Conservation (phyloP, 768 basidiomycete genomes). For the Lentinula aciculospora region DNA sequence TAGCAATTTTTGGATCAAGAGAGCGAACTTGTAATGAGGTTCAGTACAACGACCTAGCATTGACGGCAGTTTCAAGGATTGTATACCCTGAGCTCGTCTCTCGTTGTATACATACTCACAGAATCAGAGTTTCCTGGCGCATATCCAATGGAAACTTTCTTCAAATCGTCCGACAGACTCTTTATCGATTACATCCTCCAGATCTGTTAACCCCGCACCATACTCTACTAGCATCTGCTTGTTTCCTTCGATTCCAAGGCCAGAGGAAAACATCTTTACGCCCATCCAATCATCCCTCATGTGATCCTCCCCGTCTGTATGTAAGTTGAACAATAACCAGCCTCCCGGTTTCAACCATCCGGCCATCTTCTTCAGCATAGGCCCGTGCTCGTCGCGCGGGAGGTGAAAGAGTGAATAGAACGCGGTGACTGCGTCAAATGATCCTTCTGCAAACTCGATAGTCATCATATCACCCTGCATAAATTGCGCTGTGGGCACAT, state of each 20-base stretch:
- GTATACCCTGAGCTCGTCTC: too few species aligned
- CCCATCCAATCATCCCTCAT: slow-evolving; percentile 19
- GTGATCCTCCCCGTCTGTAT: slow-evolving; percentile 13
- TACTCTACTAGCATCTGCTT: slow-evolving; percentile 16
- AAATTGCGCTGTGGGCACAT: slow-evolving; percentile 17
- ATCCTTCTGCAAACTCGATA: slow-evolving; percentile 11
- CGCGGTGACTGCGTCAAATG: slow-evolving; percentile 20
- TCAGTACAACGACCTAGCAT: too few species aligned
- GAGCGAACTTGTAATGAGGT: too few species aligned
- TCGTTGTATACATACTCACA: not conserved
- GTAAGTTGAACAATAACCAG: slow-evolving; percentile 18
- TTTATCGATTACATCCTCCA: slow-evolving; percentile 16
- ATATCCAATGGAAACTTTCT: slow-evolving; percentile 22
- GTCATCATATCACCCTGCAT: slow-evolving; percentile 23
- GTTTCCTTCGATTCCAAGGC: slow-evolving; percentile 21
- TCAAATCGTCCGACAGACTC: slow-evolving; percentile 20
- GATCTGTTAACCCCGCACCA: slow-evolving; percentile 11
- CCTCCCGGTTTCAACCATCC: slow-evolving; percentile 23
- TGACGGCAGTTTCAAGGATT: too few species aligned
- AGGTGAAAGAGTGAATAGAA: slow-evolving; percentile 25
- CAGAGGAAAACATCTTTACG: slow-evolving; percentile 20
- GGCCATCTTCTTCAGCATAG: slow-evolving; percentile 19
- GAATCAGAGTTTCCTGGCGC: not conserved
- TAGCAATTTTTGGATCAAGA: too few species aligned
- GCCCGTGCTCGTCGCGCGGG: slow-evolving; percentile 20